Evolutionary conservation across 768 basidiomycete species (phyloP).

Genomic region (Symmetrospora coprosmae): DNA sequence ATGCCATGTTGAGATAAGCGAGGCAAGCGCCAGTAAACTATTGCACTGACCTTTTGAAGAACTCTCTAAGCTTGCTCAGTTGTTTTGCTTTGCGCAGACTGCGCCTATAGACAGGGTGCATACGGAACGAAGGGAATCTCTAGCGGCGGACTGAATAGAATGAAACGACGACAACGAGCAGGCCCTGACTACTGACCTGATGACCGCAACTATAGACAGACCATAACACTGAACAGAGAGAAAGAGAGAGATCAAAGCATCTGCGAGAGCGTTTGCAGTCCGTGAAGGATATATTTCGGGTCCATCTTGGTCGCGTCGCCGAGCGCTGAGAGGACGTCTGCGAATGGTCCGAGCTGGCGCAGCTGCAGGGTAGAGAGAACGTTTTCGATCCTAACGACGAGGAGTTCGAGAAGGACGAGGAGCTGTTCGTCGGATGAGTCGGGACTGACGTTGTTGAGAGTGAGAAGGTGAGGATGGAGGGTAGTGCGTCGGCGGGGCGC

Average conservation of each 20-base stretch:
- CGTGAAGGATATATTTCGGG: slow-evolving; percentile 14
- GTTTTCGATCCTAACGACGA: slow-evolving; percentile 31
- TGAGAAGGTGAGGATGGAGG: slow-evolving; percentile 1
- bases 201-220: background rate
- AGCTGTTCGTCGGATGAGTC: slow-evolving; percentile 32
- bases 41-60: too few species aligned
- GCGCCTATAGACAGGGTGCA: too few species aligned
- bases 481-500: slow-evolving; percentile 21
- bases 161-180: too few species aligned
- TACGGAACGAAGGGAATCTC: too few species aligned
- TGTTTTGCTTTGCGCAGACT: background rate
- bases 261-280: slow-evolving; percentile 17
- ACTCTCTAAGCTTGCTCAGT: too few species aligned
- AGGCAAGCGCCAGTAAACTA: too few species aligned
- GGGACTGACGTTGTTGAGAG: slow-evolving; percentile 17
- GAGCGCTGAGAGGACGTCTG: slow-evolving; percentile 25
- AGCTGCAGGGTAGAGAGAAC: slow-evolving; percentile 27
- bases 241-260: background rate
- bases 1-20: too few species aligned
- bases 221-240: background rate
- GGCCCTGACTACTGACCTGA: too few species aligned
- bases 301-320: slow-evolving; percentile 20
- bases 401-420: slow-evolving; percentile 26
- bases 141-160: too few species aligned
- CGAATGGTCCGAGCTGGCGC: slow-evolving; percentile 31